Conservation (phyloP, 2,329 filamentous ascomycete genomes). For the Fusarium oligoseptatum region DNA sequence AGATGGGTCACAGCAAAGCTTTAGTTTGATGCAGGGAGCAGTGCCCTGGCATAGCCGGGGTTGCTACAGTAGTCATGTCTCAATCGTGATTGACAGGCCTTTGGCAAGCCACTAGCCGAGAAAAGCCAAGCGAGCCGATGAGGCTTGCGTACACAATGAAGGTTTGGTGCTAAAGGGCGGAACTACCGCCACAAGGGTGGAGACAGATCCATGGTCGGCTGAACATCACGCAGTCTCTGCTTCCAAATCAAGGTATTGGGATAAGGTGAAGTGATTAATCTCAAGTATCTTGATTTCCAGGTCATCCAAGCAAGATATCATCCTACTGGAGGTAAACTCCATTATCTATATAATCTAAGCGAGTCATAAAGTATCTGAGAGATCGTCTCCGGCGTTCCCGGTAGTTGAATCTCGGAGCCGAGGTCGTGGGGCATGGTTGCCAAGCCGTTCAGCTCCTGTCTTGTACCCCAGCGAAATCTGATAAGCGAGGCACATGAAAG, state of each 20-base stretch:
- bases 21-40: neutral
- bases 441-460: neutral
- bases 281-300: neutral
- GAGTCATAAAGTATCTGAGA: neutral
- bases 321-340: neutral
- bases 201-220: neutral
- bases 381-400: neutral
- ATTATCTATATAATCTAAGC: neutral
- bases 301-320: neutral
- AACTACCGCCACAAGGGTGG: neutral
- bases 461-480: neutral
- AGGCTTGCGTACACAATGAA: neutral
- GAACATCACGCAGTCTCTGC: neutral
- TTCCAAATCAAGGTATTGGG: neutral
- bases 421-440: neutral
- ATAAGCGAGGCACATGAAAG: neutral
- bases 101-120: neutral
- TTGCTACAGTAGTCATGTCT: neutral
- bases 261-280: neutral
- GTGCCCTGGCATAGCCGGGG: neutral
- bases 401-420: neutral
- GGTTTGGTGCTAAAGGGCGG: neutral
- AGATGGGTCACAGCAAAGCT: neutral
- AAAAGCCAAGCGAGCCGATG: conserved; percentile 3
- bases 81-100: neutral